A percentile compares a stretch with the other conserved stretches of the same genome.
Evolutionary conservation across 495 filamentous ascomycete genomes (phyloP).

Genomic region (Penicillium psychrofluorescens): DNA sequence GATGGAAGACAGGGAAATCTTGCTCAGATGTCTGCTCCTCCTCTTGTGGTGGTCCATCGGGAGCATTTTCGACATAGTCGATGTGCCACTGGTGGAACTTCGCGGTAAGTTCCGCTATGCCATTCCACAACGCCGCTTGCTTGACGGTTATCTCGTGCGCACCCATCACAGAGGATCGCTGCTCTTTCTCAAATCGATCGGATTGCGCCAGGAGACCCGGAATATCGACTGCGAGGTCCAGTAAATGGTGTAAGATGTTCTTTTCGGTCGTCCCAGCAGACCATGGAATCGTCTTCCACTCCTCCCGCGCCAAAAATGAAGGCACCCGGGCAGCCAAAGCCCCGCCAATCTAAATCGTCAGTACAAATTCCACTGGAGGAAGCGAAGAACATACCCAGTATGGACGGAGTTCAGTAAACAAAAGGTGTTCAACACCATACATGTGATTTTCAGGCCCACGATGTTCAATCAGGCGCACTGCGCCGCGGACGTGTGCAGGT

Average conservation of each 20-base stretch:
- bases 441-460: slow-evolving; percentile 39
- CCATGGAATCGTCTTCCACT: slow-evolving; percentile 41
- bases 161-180: slow-evolving; percentile 14
- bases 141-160: slow-evolving; percentile 30
- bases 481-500: slow-evolving; percentile 33
- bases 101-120: slow-evolving; percentile 24
- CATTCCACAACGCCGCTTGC: slow-evolving; percentile 30
- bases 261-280: slow-evolving; percentile 32
- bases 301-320: slow-evolving; percentile 30
- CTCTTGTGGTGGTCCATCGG: slow-evolving; percentile 27
- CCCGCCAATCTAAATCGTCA: slow-evolving; percentile 24
- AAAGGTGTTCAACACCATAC: slow-evolving; percentile 36
- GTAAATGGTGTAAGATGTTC: slow-evolving; percentile 33
- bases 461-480: slow-evolving; percentile 36
- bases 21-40: slow-evolving; percentile 15
- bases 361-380: not conserved
- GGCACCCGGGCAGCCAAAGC: slow-evolving; percentile 24
- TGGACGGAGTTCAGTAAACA: slow-evolving; percentile 37
- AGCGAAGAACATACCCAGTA: slow-evolving; percentile 30
- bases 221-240: slow-evolving; percentile 35
- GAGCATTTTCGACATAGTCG: slow-evolving; percentile 27
- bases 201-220: slow-evolving; percentile 25
- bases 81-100: slow-evolving; percentile 29
- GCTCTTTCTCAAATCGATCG: slow-evolving; percentile 22
- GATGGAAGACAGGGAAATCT: slow-evolving; percentile 32